Conservation (phyloP, 148 eudicot species). For the Gaultheria prostrata region DNA sequence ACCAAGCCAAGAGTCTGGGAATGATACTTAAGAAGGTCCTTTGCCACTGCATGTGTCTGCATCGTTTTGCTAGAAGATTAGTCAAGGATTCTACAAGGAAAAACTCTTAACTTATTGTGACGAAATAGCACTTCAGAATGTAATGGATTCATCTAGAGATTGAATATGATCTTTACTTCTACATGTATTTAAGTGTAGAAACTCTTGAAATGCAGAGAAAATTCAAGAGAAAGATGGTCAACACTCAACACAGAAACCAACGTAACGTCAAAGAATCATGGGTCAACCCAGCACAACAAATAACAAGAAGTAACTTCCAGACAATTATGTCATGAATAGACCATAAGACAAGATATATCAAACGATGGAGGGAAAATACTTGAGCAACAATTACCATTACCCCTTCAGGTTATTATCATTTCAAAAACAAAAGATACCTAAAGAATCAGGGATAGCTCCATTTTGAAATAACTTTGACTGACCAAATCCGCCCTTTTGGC, state of each 20-base stretch:
- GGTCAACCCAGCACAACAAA: neutral
- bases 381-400: too few relatives aligned
- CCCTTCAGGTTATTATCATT: too few relatives aligned
- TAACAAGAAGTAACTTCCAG: neutral
- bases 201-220: neutral
- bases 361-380: neutral
- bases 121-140: neutral
- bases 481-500: neutral
- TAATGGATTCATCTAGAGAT: neutral
- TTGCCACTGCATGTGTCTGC: conserved; percentile 90
- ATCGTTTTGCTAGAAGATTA: conserved; percentile 14
- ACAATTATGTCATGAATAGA: neutral
- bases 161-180: neutral
- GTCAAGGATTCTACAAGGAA: neutral
- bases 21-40: conserved; percentile 78
- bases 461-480: neutral
- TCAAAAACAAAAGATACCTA: neutral
- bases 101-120: neutral
- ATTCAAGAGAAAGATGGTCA: neutral
- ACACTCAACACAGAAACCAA: neutral
- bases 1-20: conserved; percentile 86
- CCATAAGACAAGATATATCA: neutral
- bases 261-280: neutral
- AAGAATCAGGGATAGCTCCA: neutral
- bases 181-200: neutral